Evolutionary conservation across 768 basidiomycete genomes (phyloP).

Genomic region (Boletus fagicola): DNA sequence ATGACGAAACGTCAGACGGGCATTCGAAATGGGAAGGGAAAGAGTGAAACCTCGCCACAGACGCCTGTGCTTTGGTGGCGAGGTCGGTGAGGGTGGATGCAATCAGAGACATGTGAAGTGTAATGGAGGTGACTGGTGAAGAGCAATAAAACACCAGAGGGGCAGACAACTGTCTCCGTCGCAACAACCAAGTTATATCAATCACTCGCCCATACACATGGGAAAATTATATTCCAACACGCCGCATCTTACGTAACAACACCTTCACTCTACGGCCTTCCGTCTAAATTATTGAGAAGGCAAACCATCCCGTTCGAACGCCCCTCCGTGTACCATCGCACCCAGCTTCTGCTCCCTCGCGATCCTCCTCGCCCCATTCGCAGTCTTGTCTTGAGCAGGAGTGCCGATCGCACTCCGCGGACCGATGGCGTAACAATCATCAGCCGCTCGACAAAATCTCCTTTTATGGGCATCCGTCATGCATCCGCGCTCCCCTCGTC

Average conservation of each 20-base stretch:
- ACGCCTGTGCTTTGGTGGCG: slow-evolving; percentile 28
- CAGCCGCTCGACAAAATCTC: slow-evolving; percentile 10
- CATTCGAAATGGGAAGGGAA: slow-evolving; percentile 9
- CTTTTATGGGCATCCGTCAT: slow-evolving; percentile 16
- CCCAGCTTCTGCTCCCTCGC: slow-evolving; percentile 9
- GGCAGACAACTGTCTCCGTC: slow-evolving; percentile 17
- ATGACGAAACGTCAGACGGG: slow-evolving; percentile 10
- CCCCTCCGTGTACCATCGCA: background rate
- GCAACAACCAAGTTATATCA: slow-evolving; percentile 33
- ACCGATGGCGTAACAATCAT: slow-evolving; percentile 9
- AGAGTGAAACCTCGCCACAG: slow-evolving; percentile 9
- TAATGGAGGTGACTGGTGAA: slow-evolving; percentile 8
- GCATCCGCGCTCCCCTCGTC: slow-evolving; percentile 14
- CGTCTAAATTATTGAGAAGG: slow-evolving; percentile 11
- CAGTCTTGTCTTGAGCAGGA: background rate
- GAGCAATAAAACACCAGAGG: slow-evolving; percentile 6
- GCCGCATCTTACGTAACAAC: slow-evolving; percentile 22
- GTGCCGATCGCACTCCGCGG: slow-evolving; percentile 17
- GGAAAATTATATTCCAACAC: slow-evolving; percentile 20
- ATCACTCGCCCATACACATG: slow-evolving; percentile 18
- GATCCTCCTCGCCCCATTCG: background rate
- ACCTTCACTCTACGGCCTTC: slow-evolving; percentile 4
- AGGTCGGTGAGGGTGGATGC: slow-evolving; percentile 26
- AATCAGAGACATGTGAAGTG: slow-evolving; percentile 32
- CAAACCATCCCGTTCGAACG: background rate